phyloP scores from a whole-genome alignment of 169 alveolate genomes.

The Eimeria tenella region DNA sequence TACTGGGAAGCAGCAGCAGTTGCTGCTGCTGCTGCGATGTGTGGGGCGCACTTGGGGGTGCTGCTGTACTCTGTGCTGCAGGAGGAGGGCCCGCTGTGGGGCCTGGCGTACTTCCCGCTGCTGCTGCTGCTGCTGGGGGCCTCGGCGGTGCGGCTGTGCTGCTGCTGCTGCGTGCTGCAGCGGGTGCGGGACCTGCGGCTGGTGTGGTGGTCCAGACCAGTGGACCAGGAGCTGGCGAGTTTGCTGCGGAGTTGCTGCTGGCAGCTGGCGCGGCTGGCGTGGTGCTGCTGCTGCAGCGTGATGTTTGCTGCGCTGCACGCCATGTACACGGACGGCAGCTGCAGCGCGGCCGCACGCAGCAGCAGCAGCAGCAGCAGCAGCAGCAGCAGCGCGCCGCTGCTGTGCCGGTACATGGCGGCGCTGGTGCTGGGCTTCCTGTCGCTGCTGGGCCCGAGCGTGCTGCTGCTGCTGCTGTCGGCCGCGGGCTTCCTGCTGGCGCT shows the following conservation, averaged over 20 bases:
- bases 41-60: neutral
- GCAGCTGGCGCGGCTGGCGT: constrained; percentile 23
- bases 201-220: constrained; percentile 69
- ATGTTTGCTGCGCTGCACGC: constrained; percentile 48
- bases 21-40: neutral
- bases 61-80: neutral
- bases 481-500: neutral
- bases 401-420: constrained; percentile 29
- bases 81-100: neutral
- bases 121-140: neutral
- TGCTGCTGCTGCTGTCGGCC: neutral
- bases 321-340: constrained; percentile 42
- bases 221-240: neutral
- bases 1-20: constrained; percentile 11
- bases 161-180: neutral
- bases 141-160: neutral
- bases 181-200: neutral
- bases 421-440: constrained; percentile 50
- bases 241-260: constrained; percentile 28
- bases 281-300: constrained; percentile 9
- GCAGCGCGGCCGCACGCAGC: neutral
- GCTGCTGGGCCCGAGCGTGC: constrained; percentile 54
- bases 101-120: neutral
- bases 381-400: constrained; percentile 19
- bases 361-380: neutral